Evolutionary conservation across 805 yeast genomes (phyloP).

Genomic region (Kodamaea kaohsiungensis): DNA sequence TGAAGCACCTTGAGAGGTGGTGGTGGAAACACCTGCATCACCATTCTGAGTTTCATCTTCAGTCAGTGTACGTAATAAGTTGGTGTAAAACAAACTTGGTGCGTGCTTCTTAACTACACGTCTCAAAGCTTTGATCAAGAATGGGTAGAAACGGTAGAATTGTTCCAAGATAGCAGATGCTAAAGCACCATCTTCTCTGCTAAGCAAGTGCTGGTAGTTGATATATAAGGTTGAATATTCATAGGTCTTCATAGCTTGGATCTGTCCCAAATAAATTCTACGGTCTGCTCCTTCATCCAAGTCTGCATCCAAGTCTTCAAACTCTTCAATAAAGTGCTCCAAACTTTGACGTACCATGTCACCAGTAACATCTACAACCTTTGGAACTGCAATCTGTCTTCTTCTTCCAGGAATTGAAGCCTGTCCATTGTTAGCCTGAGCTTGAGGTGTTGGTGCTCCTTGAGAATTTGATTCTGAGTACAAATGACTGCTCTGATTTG

Average conservation of each 20-base stretch:
- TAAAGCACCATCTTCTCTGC: constrained; percentile 79
- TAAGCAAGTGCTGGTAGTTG: constrained; percentile 76
- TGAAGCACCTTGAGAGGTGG: constrained; percentile 34
- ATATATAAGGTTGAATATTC: constrained; percentile 80
- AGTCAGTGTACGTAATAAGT: constrained; percentile 40
- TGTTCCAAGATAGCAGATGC: constrained; percentile 90
- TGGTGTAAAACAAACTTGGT: constrained; percentile 58
- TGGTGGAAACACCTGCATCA: constrained; percentile 34
- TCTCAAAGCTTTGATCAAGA: constrained; percentile 70
- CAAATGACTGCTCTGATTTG: constrained; percentile 25
- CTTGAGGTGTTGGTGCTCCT: constrained; percentile 16
- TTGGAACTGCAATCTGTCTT: constrained; percentile 70
- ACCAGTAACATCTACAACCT: constrained; percentile 87
- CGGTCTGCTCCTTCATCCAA: constrained; percentile 46
- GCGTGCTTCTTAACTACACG: constrained; percentile 71
- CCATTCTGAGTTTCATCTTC: constrained; percentile 31
- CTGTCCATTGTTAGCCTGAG: constrained; percentile 6
- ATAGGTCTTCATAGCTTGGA: constrained; percentile 74
- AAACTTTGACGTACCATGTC: constrained; percentile 92
- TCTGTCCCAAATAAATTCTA: constrained; percentile 70
- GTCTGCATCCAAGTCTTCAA: constrained; percentile 36
- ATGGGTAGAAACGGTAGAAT: constrained; percentile 90
- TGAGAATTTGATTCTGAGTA: constrained; percentile 28
- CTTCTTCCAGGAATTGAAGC: constrained; percentile 44
- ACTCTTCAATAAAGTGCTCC: constrained; percentile 78